Evolutionary conservation across 345 rosid genomes (phyloP).

Genomic region (Cardamine occulta): DNA sequence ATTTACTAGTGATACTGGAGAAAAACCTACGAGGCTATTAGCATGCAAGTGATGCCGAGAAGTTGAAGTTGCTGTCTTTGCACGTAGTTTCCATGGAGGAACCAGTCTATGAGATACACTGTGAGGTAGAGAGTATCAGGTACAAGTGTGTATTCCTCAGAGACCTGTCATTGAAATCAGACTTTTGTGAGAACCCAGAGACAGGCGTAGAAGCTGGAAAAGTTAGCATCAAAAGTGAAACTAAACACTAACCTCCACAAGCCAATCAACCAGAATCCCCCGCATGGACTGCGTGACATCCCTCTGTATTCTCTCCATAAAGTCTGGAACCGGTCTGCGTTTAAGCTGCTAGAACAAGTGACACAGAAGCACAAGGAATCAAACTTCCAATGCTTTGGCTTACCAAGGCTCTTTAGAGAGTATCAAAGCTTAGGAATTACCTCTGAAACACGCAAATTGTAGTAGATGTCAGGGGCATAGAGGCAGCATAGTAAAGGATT

Average conservation of each 20-base stretch:
- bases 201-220: conserved; percentile 13
- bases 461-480: conserved; percentile 75
- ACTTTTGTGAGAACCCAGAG: conserved; percentile 12
- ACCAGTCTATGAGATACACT: conserved; percentile 82
- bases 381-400: conserved; percentile 18
- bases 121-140: conserved; percentile 92
- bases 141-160: conserved; percentile 88
- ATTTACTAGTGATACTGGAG: background rate
- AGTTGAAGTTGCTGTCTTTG: conserved; percentile 83
- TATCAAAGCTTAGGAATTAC: conserved; percentile 48
- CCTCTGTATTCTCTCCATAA: conserved; percentile 75
- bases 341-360: conserved; percentile 57
- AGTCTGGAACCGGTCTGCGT: conserved; percentile 63
- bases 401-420: background rate
- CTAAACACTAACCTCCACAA: conserved; percentile 74
- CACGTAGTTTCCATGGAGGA: conserved; percentile 71
- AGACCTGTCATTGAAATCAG: conserved; percentile 63
- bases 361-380: conserved; percentile 13
- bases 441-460: conserved; percentile 80
- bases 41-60: conserved; percentile 96
- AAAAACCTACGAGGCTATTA: conserved; percentile 86
- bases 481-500: conserved; percentile 80
- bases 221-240: conserved; percentile 21
- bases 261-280: conserved; percentile 95
- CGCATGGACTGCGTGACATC: conserved; percentile 89